Evolutionary conservation across 805 yeast genomes (phyloP).

Genomic region (Teunomyces pallodes): DNA sequence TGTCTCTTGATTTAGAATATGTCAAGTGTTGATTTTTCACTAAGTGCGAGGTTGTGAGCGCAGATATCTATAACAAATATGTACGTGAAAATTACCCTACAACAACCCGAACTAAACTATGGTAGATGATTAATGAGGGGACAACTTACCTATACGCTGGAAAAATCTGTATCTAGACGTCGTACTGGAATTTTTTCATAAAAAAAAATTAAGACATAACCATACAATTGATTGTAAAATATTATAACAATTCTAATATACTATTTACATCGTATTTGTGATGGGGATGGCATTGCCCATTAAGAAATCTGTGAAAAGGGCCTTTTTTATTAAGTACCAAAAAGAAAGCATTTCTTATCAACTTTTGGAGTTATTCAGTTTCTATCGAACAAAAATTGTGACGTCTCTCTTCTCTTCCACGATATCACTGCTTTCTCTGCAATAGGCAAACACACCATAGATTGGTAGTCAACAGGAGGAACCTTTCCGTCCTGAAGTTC

Average conservation of each 20-base stretch:
- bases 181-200: too few species aligned
- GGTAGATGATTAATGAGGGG: too few species aligned
- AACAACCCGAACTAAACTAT: too few species aligned
- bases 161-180: too few species aligned
- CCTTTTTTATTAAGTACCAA: background rate
- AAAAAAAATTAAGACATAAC: background rate
- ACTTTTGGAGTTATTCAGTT: background rate
- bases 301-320: background rate
- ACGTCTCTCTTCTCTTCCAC: conserved; percentile 61
- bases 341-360: background rate
- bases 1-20: background rate
- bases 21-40: background rate
- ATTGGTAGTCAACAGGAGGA: conserved; percentile 73
- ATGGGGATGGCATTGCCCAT: background rate
- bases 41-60: background rate
- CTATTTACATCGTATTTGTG: background rate
- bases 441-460: conserved; percentile 89
- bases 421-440: conserved; percentile 61
- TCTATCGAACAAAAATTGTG: background rate
- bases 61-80: background rate
- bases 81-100: too few species aligned
- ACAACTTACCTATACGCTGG: too few species aligned
- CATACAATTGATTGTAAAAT: background rate
- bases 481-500: conserved; percentile 40
- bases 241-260: too few species aligned